These are phyloP conservation scores for Fusarium sp. DNA, from an alignment of 2,329 filamentous ascomycete species.

Conservation along the genomic window DNA sequence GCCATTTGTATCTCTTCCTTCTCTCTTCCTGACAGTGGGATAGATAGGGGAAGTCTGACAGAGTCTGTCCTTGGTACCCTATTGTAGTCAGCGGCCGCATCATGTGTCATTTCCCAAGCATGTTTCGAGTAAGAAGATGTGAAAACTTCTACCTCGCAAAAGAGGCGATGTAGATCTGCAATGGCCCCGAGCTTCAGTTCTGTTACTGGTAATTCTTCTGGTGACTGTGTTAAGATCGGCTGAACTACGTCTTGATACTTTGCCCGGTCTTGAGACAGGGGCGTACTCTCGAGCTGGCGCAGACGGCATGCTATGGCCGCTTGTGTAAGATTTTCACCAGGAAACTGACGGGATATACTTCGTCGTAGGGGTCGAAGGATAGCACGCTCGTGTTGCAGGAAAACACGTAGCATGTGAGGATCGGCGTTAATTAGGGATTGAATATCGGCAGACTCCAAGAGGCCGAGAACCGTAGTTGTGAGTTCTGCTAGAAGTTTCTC, in stretches of 20 bases:
- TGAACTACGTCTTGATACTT: neutral
- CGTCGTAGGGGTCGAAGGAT: neutral
- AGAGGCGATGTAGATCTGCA: neutral
- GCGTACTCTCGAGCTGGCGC: neutral
- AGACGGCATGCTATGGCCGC: neutral
- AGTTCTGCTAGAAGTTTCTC: neutral
- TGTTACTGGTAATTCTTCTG: fast-evolving
- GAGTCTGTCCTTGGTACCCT: too few relatives aligned
- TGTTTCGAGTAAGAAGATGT: neutral
- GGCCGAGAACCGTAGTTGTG: neutral
- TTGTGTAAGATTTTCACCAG: neutral
- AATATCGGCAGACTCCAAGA: neutral
- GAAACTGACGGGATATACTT: neutral
- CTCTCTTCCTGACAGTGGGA: neutral
- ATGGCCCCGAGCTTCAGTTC: neutral
- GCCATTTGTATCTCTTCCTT: neutral
- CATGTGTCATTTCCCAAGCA: neutral
- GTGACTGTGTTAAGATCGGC: neutral
- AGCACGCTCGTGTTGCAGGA: neutral
- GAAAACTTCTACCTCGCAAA: neutral
- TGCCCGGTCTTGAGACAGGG: neutral
- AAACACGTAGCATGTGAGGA: neutral
- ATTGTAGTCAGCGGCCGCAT: too few relatives aligned
- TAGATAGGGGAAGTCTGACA: too few relatives aligned
- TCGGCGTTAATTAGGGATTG: neutral